These are phyloP conservation scores for Saccharum officinarum DNA, from an alignment of 176 grass and related monocot species.

Conservation along the genomic window DNA sequence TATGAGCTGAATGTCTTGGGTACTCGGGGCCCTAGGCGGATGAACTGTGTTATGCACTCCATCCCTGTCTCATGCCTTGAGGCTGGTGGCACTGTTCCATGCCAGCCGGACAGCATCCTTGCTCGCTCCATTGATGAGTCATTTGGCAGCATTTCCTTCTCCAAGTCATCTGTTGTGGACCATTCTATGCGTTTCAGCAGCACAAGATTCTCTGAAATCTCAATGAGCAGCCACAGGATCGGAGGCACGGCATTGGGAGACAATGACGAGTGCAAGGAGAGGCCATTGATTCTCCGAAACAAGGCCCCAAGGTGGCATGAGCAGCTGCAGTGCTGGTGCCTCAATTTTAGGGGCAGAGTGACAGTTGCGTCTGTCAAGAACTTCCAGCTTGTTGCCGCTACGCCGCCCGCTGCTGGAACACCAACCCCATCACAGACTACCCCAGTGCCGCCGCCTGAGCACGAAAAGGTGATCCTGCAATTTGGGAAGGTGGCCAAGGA, in stretches of 20 bases:
- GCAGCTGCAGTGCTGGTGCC: conserved; percentile 90
- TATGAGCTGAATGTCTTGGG: conserved; percentile 93
- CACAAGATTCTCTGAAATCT: conserved; percentile 59
- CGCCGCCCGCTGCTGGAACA: conserved; percentile 43
- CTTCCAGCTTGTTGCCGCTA: conserved; percentile 74
- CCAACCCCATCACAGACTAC: conserved; percentile 29
- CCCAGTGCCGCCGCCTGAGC: conserved; percentile 36
- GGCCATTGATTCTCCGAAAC: conserved; percentile 74
- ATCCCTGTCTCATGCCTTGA: conserved; percentile 71
- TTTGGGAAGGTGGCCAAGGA: conserved; percentile 80
- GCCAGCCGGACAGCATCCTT: conserved; percentile 45
- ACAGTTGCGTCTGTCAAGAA: conserved; percentile 90
- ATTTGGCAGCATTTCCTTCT: conserved; percentile 71
- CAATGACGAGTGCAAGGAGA: conserved; percentile 51
- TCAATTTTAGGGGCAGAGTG: conserved; percentile 84
- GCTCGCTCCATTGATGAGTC: conserved; percentile 61
- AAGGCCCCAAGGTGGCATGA: conserved; percentile 91
- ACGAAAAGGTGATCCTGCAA: conserved; percentile 78
- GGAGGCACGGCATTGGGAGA: conserved; percentile 35
- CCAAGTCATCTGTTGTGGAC: conserved; percentile 55
- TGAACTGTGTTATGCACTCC: conserved; percentile 89
- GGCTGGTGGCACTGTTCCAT: conserved; percentile 65
- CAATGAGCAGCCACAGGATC: conserved; percentile 35
- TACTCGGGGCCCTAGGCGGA: conserved; percentile 78
- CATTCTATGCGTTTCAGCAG: conserved; percentile 65